Evolutionary conservation across 805 yeast species (phyloP).

Genomic region (Metschnikowia kunwiensis): DNA sequence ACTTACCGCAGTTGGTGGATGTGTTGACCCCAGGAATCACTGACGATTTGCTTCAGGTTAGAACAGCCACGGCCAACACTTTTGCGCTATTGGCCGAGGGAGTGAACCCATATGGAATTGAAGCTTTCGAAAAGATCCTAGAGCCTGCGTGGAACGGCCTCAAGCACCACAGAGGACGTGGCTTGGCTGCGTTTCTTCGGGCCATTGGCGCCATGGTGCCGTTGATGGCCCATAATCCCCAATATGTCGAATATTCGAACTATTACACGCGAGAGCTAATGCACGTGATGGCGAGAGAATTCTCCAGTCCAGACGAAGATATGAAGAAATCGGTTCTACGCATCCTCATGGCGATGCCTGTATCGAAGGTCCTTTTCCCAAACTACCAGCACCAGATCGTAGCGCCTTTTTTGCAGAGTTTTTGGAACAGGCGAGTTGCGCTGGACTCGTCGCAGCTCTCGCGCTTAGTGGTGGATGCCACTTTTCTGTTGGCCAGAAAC

Average conservation of each 20-base stretch:
- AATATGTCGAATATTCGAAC: conserved; percentile 65
- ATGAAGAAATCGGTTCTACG: conserved; percentile 72
- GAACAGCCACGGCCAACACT: conserved; percentile 69
- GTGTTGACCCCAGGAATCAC: conserved; percentile 56
- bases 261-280: conserved; percentile 76
- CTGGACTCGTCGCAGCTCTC: conserved; percentile 53
- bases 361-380: conserved; percentile 54
- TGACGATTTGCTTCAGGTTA: conserved; percentile 67
- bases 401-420: conserved; percentile 60
- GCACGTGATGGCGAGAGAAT: conserved; percentile 65
- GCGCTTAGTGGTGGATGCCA: conserved; percentile 66
- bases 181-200: conserved; percentile 69
- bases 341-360: conserved; percentile 65
- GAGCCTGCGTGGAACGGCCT: conserved; percentile 83
- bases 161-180: conserved; percentile 70
- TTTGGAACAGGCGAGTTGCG: conserved; percentile 84
- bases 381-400: conserved; percentile 45
- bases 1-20: conserved; percentile 59
- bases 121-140: conserved; percentile 69
- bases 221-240: conserved; percentile 59
- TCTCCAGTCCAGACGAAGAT: conserved; percentile 80
- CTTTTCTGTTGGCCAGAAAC: conserved; percentile 61
- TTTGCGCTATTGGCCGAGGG: conserved; percentile 76
- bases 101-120: conserved; percentile 85
- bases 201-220: conserved; percentile 82